Conservation (phyloP, 352 stramenopile species). For the Pythium myriotylum region DNA sequence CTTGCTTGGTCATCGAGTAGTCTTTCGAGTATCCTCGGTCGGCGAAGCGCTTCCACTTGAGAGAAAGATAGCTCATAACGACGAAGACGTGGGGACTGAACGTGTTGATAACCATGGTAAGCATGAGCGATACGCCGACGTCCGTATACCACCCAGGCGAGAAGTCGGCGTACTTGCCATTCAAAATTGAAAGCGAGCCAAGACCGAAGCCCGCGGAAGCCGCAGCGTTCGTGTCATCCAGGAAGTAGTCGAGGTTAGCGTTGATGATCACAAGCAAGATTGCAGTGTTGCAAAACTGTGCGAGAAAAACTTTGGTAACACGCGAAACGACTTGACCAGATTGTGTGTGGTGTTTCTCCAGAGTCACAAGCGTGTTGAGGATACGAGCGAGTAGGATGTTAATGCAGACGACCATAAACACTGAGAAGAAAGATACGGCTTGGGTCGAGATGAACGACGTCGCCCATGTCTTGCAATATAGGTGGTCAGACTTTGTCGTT, state of each 20-base stretch:
- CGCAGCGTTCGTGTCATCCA: conserved; percentile 20
- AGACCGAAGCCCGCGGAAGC: conserved; percentile 30
- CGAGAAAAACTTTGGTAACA: conserved; percentile 77
- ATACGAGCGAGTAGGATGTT: conserved; percentile 70
- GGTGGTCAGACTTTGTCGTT: conserved; percentile 32
- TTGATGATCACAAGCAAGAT: conserved; percentile 81
- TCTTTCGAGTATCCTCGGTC: conserved; percentile 74
- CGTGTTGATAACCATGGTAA: conserved; percentile 85
- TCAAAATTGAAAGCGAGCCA: conserved; percentile 50
- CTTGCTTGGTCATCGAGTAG: conserved; percentile 64
- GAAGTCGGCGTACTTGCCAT: conserved; percentile 82
- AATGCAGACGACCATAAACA: conserved; percentile 72
- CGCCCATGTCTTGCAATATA: conserved; percentile 74
- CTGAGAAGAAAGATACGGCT: conserved; percentile 56
- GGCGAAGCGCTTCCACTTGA: conserved; percentile 53
- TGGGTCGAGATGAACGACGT: conserved; percentile 73
- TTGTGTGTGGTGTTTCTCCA: conserved; percentile 83
- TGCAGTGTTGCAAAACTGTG: conserved; percentile 84
- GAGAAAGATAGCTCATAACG: conserved; percentile 53
- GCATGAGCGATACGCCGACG: conserved; percentile 76
- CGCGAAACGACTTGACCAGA: conserved; percentile 71
- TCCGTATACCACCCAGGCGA: conserved; percentile 78
- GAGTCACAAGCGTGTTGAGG: conserved; percentile 63
- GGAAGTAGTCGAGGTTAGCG: conserved; percentile 76
- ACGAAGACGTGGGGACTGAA: conserved; percentile 70